Base-by-base conservation (phyloP, 345 rosid species). In the Odontarrhena argentea region DNA sequence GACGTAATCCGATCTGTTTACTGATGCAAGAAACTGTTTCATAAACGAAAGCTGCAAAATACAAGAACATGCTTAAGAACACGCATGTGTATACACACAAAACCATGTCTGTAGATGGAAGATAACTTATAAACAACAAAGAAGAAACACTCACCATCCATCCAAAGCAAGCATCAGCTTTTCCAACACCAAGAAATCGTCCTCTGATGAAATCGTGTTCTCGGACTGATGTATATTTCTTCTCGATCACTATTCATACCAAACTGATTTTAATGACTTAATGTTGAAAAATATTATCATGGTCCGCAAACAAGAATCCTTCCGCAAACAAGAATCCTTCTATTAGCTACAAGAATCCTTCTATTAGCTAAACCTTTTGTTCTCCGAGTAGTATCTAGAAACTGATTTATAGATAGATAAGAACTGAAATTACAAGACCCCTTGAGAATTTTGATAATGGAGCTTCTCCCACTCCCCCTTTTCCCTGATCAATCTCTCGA, bases 1-100 rank as follows among this genome's bases (percentile, higher is more conserved):
- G 44, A 77, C 74, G 44, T 95, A 95, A 77, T 95, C 99, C 6
- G 97, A 74, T 69, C 78, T 63, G 49, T 80, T 87, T 42, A 91
- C 94, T 5, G 97, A 89, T 8, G 65, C 93, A 78, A 82, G 71
- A 64, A 95, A 91, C 70, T 95, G 97, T 81, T 95, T 91, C 80
- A 77, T 71, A 80, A 95, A 95, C 1, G 96, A 81, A 62, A 84
- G 89, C 97, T 94, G 83, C 56, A 60, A 58, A 7, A 49, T 11
- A 69, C 49, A 74, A 65, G 24, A 30, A 37, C 36, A 64, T 54
- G 57, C 36, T 60, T 43, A 68, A 55, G 7, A 13, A 25, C 48
- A 34, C 7, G 42, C 7, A 1, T 13, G 3, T 24, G 7, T 12
- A 34, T 32, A 13, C 8, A 18, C 14, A 45, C 34, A 52, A 37